Evolutionary conservation across 2,329 filamentous ascomycete species (phyloP).

Genomic region (Phialophora verrucosa): DNA sequence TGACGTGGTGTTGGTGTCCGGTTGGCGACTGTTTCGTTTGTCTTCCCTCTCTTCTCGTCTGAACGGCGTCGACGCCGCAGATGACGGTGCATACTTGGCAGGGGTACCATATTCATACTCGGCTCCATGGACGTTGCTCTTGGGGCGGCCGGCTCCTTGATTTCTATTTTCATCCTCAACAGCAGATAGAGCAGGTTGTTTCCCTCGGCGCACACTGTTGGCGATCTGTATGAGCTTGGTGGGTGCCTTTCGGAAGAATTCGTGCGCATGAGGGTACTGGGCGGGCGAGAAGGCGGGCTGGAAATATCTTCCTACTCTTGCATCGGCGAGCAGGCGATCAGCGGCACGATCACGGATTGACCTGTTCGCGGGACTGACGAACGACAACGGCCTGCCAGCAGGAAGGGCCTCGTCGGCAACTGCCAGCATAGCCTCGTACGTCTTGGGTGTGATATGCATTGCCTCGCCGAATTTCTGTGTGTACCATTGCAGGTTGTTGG

Average conservation of each 20-base stretch:
- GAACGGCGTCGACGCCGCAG: neutral
- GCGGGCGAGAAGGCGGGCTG: neutral
- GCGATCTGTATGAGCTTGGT: neutral
- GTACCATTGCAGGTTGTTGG: neutral
- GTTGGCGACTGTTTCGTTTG: neutral
- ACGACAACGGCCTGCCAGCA: neutral
- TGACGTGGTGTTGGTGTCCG: neutral
- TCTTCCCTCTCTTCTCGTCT: neutral
- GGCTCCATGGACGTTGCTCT: neutral
- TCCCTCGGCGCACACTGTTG: neutral
- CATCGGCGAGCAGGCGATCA: neutral
- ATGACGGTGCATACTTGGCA: neutral
- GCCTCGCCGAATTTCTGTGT: neutral
- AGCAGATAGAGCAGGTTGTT: neutral
- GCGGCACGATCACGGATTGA: neutral
- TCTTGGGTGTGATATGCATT: neutral
- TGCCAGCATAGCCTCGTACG: neutral
- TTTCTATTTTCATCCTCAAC: neutral
- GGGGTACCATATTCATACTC: neutral
- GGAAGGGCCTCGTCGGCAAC: neutral
- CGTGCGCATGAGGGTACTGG: neutral
- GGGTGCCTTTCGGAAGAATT: constrained; percentile 9
- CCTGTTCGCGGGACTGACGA: neutral
- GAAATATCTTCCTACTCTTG: neutral
- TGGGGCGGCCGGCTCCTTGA: neutral